Percentiles rank a stretch among this genome's conserved stretches.
phyloP scores from a whole-genome alignment of 306 rosid species.

The Prunus kanzakura region DNA sequence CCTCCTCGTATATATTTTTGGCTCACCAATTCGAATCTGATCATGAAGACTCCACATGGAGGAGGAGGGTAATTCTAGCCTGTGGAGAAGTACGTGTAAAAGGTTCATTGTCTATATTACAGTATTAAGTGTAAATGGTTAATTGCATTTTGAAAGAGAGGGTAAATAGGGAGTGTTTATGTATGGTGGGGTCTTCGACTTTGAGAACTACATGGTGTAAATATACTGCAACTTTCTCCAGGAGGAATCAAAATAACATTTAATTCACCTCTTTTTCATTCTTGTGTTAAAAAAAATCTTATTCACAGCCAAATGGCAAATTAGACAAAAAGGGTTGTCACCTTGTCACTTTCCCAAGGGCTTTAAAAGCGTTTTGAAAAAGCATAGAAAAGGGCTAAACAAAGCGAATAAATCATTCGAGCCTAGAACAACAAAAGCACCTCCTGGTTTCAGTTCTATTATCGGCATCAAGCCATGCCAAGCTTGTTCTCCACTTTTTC shows the following conservation, averaged over 20 bases:
- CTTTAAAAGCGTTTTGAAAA: too few relatives aligned
- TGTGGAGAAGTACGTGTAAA: constrained; percentile 25
- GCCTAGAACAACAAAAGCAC: not conserved
- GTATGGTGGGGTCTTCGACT: constrained; percentile 27
- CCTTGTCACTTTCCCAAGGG: too few relatives aligned
- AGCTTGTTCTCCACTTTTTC: too few relatives aligned
- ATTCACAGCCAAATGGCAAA: not conserved
- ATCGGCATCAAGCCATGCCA: too few relatives aligned
- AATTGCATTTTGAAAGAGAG: constrained; percentile 35
- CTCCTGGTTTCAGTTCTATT: too few relatives aligned
- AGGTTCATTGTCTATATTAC: constrained; percentile 46
- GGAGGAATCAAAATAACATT: not conserved
- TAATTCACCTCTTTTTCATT: not conserved
- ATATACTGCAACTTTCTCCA: constrained; percentile 47
- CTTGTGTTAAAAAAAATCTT: not conserved
- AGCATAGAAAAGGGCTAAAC: not conserved
- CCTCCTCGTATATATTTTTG: constrained; percentile 13
- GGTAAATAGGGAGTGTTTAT: constrained; percentile 12
- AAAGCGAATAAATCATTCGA: too few relatives aligned
- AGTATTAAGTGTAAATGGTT: constrained; percentile 51
- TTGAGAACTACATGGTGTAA: constrained; percentile 46
- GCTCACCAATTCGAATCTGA: constrained; percentile 20
- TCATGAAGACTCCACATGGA: constrained; percentile 29
- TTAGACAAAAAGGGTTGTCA: too few relatives aligned
- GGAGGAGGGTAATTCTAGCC: constrained; percentile 3